phyloP scores from a whole-genome alignment of 306 rosid genomes.

The Leucaena leucocephala region DNA sequence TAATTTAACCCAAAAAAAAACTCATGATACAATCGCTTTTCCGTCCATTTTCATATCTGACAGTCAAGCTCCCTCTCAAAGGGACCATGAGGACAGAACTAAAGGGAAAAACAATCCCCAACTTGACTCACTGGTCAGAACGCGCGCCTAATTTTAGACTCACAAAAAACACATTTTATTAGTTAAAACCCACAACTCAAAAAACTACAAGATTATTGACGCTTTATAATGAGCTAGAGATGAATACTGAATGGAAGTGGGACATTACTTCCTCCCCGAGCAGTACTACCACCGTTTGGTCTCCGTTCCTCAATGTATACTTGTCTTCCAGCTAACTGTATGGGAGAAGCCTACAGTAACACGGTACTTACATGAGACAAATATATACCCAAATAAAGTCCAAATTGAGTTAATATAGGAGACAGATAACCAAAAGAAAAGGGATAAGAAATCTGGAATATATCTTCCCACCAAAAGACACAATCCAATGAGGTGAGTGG shows the following conservation, averaged over 20 bases:
- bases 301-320: slow-evolving; percentile 90
- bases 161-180: not conserved
- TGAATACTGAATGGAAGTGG: not conserved
- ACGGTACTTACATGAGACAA: slow-evolving; percentile 25
- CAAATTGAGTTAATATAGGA: not conserved
- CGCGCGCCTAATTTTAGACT: not conserved
- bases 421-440: not conserved
- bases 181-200: not conserved
- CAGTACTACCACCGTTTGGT: slow-evolving; percentile 65
- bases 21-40: too few species aligned
- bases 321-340: slow-evolving; percentile 86
- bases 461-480: not conserved
- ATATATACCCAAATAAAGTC: not conserved
- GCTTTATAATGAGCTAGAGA: not conserved
- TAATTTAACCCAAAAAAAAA: too few species aligned
- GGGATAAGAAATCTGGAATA: not conserved
- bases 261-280: slow-evolving; percentile 90
- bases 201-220: not conserved
- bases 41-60: not conserved
- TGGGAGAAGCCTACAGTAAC: slow-evolving; percentile 80
- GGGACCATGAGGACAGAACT: too few species aligned
- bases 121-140: not conserved
- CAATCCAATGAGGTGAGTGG: not conserved
- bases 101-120: not conserved
- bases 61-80: not conserved